Evolutionary conservation across 2,329 filamentous ascomycete genomes (phyloP).

Genomic region (Colletotrichum navitas): DNA sequence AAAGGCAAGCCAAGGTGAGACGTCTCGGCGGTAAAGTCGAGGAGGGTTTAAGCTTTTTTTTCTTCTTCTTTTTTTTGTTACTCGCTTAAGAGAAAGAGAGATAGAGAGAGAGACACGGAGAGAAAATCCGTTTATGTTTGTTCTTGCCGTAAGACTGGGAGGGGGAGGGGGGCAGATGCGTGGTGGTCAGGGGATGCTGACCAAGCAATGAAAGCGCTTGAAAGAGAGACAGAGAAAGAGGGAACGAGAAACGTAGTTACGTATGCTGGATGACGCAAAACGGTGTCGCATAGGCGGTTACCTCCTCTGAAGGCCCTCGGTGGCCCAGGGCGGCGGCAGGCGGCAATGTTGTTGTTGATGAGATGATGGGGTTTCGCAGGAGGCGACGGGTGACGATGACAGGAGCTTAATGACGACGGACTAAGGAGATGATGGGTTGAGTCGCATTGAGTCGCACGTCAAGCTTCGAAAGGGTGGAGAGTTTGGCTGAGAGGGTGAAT

Average conservation of each 20-base stretch:
- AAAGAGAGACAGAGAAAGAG: too few relatives aligned
- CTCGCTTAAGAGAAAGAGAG: too few relatives aligned
- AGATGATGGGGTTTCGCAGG: constrained; percentile 30
- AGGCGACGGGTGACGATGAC: constrained; percentile 25
- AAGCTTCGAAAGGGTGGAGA: constrained; percentile 38
- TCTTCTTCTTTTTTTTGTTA: neutral
- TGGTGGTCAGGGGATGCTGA: neutral
- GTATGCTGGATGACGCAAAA: constrained; percentile 33
- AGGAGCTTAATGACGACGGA: constrained; percentile 35
- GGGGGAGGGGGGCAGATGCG: neutral
- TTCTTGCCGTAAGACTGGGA: too few relatives aligned
- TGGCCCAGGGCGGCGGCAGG: constrained; percentile 2
- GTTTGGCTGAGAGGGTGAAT: constrained; percentile 4
- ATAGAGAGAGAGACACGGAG: neutral
- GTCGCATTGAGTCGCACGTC: constrained; percentile 39
- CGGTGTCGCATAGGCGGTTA: constrained; percentile 22
- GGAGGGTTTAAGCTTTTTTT: constrained; percentile 12
- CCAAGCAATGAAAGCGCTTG: too few relatives aligned
- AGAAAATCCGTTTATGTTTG: too few relatives aligned
- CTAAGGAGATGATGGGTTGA: constrained; percentile 29
- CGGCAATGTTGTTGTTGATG: neutral
- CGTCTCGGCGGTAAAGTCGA: constrained; percentile 26
- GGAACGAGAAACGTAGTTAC: constrained; percentile 1
- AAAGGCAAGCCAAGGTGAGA: constrained; percentile 33
- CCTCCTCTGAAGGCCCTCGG: constrained; percentile 16